phyloP scores from a whole-genome alignment of 768 basidiomycete genomes.

The Mycena latifolia region DNA sequence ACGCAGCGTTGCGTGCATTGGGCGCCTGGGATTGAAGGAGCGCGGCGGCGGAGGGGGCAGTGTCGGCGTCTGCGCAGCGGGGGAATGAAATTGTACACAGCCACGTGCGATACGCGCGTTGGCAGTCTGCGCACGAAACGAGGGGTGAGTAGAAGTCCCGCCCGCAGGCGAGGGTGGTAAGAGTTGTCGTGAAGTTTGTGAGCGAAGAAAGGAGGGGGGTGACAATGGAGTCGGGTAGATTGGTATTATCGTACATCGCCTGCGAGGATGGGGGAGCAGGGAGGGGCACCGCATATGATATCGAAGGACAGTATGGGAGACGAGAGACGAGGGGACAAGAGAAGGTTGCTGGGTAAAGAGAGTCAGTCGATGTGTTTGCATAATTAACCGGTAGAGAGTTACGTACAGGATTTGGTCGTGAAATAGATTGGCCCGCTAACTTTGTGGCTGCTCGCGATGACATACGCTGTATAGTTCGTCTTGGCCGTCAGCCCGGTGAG shows the following conservation, averaged over 20 bases:
- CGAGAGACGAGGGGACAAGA: constrained; percentile 77
- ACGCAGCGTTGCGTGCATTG: constrained; percentile 56
- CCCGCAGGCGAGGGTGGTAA: constrained; percentile 83
- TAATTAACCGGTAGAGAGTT: not conserved
- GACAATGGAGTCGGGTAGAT: constrained; percentile 63
- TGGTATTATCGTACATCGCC: constrained; percentile 60
- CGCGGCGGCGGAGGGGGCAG: constrained; percentile 46
- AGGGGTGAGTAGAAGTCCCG: constrained; percentile 85
- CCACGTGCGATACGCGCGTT: constrained; percentile 80
- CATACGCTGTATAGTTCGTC: constrained; percentile 87
- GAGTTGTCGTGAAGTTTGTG: constrained; percentile 79
- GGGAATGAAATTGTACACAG: constrained; percentile 81
- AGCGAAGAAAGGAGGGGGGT: constrained; percentile 68
- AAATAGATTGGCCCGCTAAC: constrained; percentile 80
- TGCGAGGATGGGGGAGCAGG: constrained; percentile 59
- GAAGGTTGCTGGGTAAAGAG: constrained; percentile 65
- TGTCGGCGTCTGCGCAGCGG: constrained; percentile 66
- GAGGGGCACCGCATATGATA: constrained; percentile 79
- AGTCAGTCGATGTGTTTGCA: constrained; percentile 1
- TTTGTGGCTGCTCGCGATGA: constrained; percentile 65
- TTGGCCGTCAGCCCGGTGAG: constrained; percentile 67
- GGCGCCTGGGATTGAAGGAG: constrained; percentile 38
- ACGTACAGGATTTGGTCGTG: constrained; percentile 78
- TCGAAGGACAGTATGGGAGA: constrained; percentile 80
- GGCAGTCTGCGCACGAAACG: constrained; percentile 82